A percentile compares a stretch with the other conserved stretches of the same genome.
These are phyloP conservation scores for Tetracladium setigerum DNA, from an alignment of 495 filamentous ascomycete genomes.

Conservation along the genomic window DNA sequence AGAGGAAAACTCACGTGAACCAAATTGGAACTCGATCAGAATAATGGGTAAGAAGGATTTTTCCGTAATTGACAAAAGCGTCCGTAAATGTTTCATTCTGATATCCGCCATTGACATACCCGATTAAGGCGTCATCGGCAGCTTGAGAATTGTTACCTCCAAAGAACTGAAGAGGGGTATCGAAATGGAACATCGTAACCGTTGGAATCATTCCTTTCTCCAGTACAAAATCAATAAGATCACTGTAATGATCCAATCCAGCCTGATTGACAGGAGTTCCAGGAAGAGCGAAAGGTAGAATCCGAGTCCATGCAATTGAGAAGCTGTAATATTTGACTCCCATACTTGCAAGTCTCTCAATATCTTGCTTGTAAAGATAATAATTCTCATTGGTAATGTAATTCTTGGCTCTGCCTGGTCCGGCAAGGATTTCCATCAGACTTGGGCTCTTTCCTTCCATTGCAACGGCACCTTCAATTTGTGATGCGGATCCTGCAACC, in stretches of 20 bases:
- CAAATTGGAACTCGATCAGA: slow-evolving; percentile 36
- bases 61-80: slow-evolving; percentile 31
- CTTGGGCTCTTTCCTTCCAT: slow-evolving; percentile 21
- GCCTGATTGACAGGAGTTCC: slow-evolving; percentile 36
- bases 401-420: slow-evolving; percentile 20
- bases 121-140: slow-evolving; percentile 21
- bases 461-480: slow-evolving; percentile 22
- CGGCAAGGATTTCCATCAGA: slow-evolving; percentile 28
- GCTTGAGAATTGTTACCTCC: slow-evolving; percentile 18
- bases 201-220: slow-evolving; percentile 34
- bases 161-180: slow-evolving; percentile 29
- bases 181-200: slow-evolving; percentile 36
- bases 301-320: slow-evolving; percentile 37
- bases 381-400: slow-evolving; percentile 41
- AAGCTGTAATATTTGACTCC: slow-evolving; percentile 42
- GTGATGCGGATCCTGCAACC: slow-evolving; percentile 21
- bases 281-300: slow-evolving; percentile 34
- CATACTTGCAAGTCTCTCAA: slow-evolving; percentile 37
- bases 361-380: slow-evolving; percentile 45
- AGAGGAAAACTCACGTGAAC: slow-evolving; percentile 22
- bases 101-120: slow-evolving; percentile 28
- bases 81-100: slow-evolving; percentile 29
- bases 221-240: slow-evolving; percentile 35
- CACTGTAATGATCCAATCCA: slow-evolving; percentile 37
- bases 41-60: slow-evolving; percentile 33